Evolutionary conservation across 495 filamentous ascomycete genomes (phyloP).

Genomic region (Penicillium ochrochloron): DNA sequence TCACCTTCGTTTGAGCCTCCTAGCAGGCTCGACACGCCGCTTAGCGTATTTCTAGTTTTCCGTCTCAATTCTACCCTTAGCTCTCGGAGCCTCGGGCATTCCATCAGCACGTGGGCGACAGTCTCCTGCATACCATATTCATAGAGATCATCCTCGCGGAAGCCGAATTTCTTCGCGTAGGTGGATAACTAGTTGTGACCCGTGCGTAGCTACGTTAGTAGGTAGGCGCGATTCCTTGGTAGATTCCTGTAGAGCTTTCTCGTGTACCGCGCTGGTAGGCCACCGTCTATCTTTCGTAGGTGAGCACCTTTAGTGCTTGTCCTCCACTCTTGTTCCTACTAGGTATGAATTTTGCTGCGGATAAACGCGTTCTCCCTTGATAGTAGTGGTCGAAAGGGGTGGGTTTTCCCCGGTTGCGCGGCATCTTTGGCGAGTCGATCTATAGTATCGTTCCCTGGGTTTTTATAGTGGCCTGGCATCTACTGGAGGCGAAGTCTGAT

Average conservation of each 20-base stretch:
- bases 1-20: neutral
- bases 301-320: slow-evolving; percentile 14
- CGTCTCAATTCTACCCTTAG: neutral
- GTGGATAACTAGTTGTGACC: neutral
- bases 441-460: slow-evolving; percentile 19
- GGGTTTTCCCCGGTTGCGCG: slow-evolving; percentile 19
- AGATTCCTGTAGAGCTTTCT: neutral
- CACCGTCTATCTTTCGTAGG: neutral
- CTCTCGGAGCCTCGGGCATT: neutral
- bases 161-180: neutral
- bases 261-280: neutral
- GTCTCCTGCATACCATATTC: neutral
- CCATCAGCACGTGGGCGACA: neutral
- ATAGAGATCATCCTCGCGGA: neutral
- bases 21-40: neutral
- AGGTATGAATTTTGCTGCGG: slow-evolving; percentile 2
- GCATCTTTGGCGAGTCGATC: slow-evolving; percentile 20
- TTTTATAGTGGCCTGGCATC: slow-evolving; percentile 25
- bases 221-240: too few species aligned
- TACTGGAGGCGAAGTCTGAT: slow-evolving; percentile 25
- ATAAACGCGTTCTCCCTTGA: slow-evolving; percentile 22
- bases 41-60: neutral
- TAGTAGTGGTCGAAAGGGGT: slow-evolving; percentile 23
- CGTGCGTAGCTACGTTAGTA: neutral
- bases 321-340: slow-evolving; percentile 27